Evolutionary conservation across 169 alveolate species (phyloP), one percentile per base, ranked within the genome.

Genomic region (Plasmodium adleri): DNA sequence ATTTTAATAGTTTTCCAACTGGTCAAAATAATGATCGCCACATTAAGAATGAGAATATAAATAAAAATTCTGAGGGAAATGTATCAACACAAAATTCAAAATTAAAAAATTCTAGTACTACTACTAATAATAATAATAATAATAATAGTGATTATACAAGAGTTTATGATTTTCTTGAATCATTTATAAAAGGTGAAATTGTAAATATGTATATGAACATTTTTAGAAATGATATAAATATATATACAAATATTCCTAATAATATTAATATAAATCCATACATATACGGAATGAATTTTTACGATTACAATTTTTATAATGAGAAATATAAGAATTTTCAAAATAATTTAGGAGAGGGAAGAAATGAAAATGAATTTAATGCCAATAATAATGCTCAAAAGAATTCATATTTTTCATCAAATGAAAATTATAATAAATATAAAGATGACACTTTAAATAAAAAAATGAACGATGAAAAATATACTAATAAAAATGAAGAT

Each of bases 191-290:
- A 50, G 89, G 78, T 24, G 89, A 76, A 76, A 67, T 76, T 7
- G 89, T 76, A 49, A 76, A 76, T 58, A 59, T 76, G 39, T 76
- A 76, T 58, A 76, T 76, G 89, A 76, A 67, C 24, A 74, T 76
- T 66, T 76, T 76, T 76, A 76, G 89, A 76, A 76, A 76, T 76
- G 89, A 76, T 15, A 76, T 76, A 63, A 76, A 76, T 76, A 76
- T 76, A 15, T 76, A 76, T 43, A 76, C 89, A 17, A 76, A 76
- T 64, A 76, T 76, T 71, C 89, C 89, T 17, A 76, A 76, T 47
- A 76, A 76, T 64, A 50, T 32, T 76, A 64, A 76, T 52, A 76
- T 76, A 63, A 76, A 76, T 76, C 89, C 89, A 7, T 76, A 76
- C 45, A 45, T 76, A 28, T 76, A 76, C 54, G 78, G 89, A 76